Base-by-base conservation (phyloP, 2,329 filamentous ascomycete species). In the Escovopsis sp. region DNA sequence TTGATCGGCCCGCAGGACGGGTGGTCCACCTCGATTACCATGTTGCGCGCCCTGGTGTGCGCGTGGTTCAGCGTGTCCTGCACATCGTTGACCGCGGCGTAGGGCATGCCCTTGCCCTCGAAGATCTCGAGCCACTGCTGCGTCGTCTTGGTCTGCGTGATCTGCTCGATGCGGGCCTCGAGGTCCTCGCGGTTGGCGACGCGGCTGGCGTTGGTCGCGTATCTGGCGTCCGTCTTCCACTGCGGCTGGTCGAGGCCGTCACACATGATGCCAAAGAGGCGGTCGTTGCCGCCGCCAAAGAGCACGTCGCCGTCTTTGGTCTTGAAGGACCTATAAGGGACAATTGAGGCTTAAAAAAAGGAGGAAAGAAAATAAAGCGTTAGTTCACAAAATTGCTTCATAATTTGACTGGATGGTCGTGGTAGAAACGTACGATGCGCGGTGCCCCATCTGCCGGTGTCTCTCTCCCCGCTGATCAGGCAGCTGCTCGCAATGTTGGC, bases 401-500 rank as follows among this genome's bases (percentile, higher is more conserved):
- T 12, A 15, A 7, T 1, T n/a, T 9, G 23, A n/a, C 32, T 12
- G 28, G 10, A 15, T 33, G 28, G 4, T 28, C 41, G 11, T n/a
- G 26, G 9, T 30, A 6, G n/a, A 30, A 6, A 63, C 66, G 64
- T 67, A 85, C 84, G 91, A 68, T 98, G 91, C 36, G 89, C 89
- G 4, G 91, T 98, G 6, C 91, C 91, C 89, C 91, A 96, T 49
- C 91, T 73, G 0, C 91, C 91, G 3, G 79, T 75, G 58, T 98
- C 91, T 51, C 81, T 82, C 61, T 94, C 66, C 2, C 88, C 88
- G 52, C 84, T 93, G 48, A 96, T 82, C 36, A 98, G 67, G 46
- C 82, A 86, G 46, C 87, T 94, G 57, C 85, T 94, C 8, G 89
- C 91, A 55, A 98, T 86, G 58, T 96, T 98, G n/a, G 86, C 79